Conservation (phyloP, 306 rosid genomes). For the Prunus campanulata region DNA sequence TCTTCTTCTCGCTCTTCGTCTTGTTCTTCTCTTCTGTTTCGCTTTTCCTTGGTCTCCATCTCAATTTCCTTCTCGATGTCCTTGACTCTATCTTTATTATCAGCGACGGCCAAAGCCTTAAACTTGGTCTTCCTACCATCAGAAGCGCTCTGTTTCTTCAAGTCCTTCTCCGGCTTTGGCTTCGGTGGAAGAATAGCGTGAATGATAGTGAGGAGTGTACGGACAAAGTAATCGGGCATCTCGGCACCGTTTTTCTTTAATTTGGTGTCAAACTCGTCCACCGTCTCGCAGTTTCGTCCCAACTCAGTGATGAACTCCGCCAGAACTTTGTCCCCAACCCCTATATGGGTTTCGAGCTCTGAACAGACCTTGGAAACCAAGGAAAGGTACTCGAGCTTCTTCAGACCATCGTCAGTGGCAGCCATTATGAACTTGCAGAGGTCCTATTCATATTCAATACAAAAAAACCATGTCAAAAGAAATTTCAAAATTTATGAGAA, state of each 20-base stretch:
- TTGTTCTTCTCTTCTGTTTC: slow-evolving; percentile 22
- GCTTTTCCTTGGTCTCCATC: slow-evolving; percentile 36
- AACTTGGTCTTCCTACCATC: slow-evolving; percentile 49
- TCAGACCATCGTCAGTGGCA: neutral
- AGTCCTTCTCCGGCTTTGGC: neutral
- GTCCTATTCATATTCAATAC: too few species aligned
- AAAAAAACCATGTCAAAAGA: too few species aligned
- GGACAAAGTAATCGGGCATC: neutral
- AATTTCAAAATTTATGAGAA: too few species aligned
- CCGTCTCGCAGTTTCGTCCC: neutral
- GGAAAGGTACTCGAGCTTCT: slow-evolving; percentile 3
- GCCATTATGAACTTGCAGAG: neutral
- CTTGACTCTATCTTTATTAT: slow-evolving; percentile 54
- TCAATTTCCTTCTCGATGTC: slow-evolving; percentile 66
- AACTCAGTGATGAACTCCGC: neutral
- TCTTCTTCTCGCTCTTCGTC: slow-evolving; percentile 13
- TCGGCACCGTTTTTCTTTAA: neutral
- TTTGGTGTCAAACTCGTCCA: neutral
- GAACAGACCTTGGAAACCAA: slow-evolving; percentile 1
- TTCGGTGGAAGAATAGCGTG: neutral
- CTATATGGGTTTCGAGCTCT: slow-evolving; percentile 1
- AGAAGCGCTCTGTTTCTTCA: slow-evolving; percentile 35
- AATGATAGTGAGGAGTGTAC: neutral
- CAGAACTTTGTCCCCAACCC: slow-evolving; percentile 1
- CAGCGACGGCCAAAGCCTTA: slow-evolving; percentile 53